Conservation (phyloP, 331 rosid genomes). For the Cydonia oblonga region DNA sequence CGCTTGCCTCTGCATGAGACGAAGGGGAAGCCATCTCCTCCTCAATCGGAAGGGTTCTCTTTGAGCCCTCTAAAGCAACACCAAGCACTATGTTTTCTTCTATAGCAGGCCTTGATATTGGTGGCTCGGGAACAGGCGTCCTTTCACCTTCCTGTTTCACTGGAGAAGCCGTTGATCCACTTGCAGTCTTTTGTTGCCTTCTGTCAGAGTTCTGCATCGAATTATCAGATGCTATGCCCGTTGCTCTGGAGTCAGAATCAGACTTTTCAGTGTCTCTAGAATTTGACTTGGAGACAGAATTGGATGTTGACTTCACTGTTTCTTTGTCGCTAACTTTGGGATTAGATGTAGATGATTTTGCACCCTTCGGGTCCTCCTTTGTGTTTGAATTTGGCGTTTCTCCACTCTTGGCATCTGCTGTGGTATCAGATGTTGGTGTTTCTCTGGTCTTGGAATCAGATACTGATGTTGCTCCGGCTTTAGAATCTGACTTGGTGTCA, state of each 20-base stretch:
- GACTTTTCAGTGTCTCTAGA: slow-evolving; percentile 21
- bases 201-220: slow-evolving; percentile 4
- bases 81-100: slow-evolving; percentile 90
- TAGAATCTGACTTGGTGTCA: slow-evolving; percentile 31
- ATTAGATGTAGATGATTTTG: slow-evolving; percentile 16
- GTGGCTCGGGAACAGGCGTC: slow-evolving; percentile 30
- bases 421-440: slow-evolving; percentile 26
- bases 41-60: slow-evolving; percentile 89
- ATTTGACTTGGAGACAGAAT: slow-evolving; percentile 12
- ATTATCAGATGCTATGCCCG: slow-evolving; percentile 5
- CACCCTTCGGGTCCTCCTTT: slow-evolving; percentile 30
- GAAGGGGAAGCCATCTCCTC: slow-evolving; percentile 34
- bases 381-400: slow-evolving; percentile 22
- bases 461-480: slow-evolving; percentile 23
- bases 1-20: slow-evolving; percentile 33
- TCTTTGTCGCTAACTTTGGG: slow-evolving; percentile 30
- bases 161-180: slow-evolving; percentile 23
- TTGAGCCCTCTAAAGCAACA: slow-evolving; percentile 88
- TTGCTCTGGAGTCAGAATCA: slow-evolving; percentile 20
- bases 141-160: slow-evolving; percentile 45
- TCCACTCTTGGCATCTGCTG: slow-evolving; percentile 30
- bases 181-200: slow-evolving; percentile 28
- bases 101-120: slow-evolving; percentile 33
- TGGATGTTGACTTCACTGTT: slow-evolving; percentile 26
- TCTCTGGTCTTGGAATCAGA: slow-evolving; percentile 32